Percentiles rank a stretch among this genome's conserved stretches.
Conservation (phyloP, 371 early-diverging fungal species). For the Rhizopus arrhizus region DNA sequence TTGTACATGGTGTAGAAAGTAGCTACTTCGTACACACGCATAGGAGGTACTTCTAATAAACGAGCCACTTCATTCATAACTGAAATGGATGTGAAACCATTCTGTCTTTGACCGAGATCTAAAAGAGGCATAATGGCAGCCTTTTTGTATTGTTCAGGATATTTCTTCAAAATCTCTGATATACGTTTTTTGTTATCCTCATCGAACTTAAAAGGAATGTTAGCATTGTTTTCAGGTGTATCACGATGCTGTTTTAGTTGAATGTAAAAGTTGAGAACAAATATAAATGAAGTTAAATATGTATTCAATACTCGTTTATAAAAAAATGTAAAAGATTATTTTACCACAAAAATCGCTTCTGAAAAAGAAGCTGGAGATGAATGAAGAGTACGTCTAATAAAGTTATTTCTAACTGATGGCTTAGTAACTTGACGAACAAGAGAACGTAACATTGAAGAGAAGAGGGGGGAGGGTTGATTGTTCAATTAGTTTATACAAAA, state of each 20-base stretch:
- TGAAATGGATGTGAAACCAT: constrained; percentile 88
- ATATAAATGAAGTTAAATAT: not conserved
- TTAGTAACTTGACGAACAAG: constrained; percentile 46
- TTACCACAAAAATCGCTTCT: constrained; percentile 74
- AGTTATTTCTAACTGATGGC: constrained; percentile 25
- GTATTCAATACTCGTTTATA: not conserved
- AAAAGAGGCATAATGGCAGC: constrained; percentile 95
- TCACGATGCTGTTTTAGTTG: constrained; percentile 77
- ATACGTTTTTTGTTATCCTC: constrained; percentile 81
- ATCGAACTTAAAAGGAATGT: constrained; percentile 84
- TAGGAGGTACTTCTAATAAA: constrained; percentile 92
- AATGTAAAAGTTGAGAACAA: not conserved
- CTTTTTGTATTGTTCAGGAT: constrained; percentile 97
- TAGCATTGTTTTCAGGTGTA: constrained; percentile 88
- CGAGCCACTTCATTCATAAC: constrained; percentile 98
- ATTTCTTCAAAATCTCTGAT: constrained; percentile 86
- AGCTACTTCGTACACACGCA: constrained; percentile 99
- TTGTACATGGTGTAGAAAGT: constrained; percentile 99
- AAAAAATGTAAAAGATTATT: constrained; percentile 7
- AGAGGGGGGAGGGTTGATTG: not conserved
- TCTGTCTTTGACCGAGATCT: constrained; percentile 94
- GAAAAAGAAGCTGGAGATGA: constrained; percentile 57
- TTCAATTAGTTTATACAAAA: constrained; percentile 1
- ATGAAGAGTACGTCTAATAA: constrained; percentile 53
- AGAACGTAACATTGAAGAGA: constrained; percentile 47